Base-by-base conservation (phyloP, 805 yeast genomes). In the Zygoascus biomembranicola region DNA sequence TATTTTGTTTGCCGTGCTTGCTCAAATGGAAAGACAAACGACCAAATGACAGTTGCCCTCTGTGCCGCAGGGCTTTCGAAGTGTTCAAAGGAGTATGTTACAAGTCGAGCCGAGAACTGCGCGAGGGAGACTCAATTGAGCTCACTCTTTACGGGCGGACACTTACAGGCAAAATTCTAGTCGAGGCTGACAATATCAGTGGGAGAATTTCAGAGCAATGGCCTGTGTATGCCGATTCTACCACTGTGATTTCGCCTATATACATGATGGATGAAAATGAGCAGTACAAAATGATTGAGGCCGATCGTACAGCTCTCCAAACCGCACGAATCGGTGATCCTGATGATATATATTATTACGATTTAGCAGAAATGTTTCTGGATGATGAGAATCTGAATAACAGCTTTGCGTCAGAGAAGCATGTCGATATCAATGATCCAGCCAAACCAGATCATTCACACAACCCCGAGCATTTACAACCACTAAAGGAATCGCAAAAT, bases 1-100 rank as follows among this genome's bases (percentile, higher is more conserved):
- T 55, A 9, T 55, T 51, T 32, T 55, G 57, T 41, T 19, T 52
- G 37, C 52, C 47, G n/a, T 55, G 57, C 37, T 19, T 55, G 32
- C 18, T 46, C 20, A 43, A 49, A 44, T 55, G 44, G 41, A 43
- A 28, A 47, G 39, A 48, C 2, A 26, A 23, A 14, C 26, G 46
- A 32, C 23, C 19, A n/a, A 51, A 50, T 18, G 46, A 28, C 41
- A 35, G 5, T 13, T 55, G 57, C 41, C 55, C 57, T 11, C 44
- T 55, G 41, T 55, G 57, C 26, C 35, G 41, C 14, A 39, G 45
- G 47, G n/a, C 50, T n/a, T 20, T 55, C 14, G 9, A 35, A 35
- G 16, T 35, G 43, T 48, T 32, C n/a, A 39, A 18, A 18, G 32
- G 50, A 44, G 54, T 35, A 47, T 55, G 13, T 39, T 55, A 19